phyloP scores from a whole-genome alignment of 2,329 filamentous ascomycete genomes.

The Pseudovirgaria hyperparasitica region DNA sequence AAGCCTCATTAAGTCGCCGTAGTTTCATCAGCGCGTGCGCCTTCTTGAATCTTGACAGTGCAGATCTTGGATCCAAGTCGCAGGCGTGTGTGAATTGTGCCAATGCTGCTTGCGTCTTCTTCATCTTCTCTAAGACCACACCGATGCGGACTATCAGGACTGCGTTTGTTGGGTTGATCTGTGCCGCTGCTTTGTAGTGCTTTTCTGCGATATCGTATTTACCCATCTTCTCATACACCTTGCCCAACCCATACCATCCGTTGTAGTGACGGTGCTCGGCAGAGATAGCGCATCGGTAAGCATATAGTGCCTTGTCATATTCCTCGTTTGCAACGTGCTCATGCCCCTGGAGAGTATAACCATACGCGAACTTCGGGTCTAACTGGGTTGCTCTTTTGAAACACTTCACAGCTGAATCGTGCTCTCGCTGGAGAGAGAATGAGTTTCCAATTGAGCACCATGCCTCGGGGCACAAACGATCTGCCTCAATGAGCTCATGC shows the following conservation, averaged over 20 bases:
- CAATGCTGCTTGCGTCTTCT: constrained; percentile 66
- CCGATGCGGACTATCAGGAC: constrained; percentile 90
- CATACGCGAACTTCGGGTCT: constrained; percentile 83
- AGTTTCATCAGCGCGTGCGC: constrained; percentile 74
- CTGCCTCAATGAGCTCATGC: constrained; percentile 76
- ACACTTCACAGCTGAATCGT: constrained; percentile 86
- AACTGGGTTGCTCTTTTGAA: constrained; percentile 92
- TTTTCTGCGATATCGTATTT: constrained; percentile 83
- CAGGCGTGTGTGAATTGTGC: constrained; percentile 73
- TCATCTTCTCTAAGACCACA: constrained; percentile 68
- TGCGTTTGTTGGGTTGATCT: constrained; percentile 87
- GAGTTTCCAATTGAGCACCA: constrained; percentile 96
- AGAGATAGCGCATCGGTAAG: constrained; percentile 75
- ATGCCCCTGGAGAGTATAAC: constrained; percentile 89
- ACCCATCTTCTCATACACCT: constrained; percentile 78
- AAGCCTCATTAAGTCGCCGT: constrained; percentile 54
- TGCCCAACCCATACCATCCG: constrained; percentile 84
- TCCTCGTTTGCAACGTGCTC: constrained; percentile 95
- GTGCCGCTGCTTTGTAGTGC: constrained; percentile 78
- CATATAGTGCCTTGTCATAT: constrained; percentile 82
- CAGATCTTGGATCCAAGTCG: constrained; percentile 65
- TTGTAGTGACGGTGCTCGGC: constrained; percentile 90
- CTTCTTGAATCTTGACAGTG: constrained; percentile 85
- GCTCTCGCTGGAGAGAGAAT: constrained; percentile 82
- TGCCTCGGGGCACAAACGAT: constrained; percentile 81